Evolutionary conservation across 805 yeast species (phyloP).

Genomic region (Saccharomyces jurei): DNA sequence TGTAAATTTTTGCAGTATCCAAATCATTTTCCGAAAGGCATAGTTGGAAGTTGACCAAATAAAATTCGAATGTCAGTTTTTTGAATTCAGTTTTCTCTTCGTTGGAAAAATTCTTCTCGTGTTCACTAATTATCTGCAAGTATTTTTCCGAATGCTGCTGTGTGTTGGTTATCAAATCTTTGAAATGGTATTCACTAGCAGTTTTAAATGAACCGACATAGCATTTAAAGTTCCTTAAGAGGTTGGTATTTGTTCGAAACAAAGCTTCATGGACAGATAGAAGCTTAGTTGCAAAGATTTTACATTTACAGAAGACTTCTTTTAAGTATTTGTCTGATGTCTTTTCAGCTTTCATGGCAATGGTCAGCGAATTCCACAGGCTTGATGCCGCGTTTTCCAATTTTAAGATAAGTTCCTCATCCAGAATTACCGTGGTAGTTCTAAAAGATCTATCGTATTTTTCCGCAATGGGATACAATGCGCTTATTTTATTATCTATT

Average conservation of each 20-base stretch:
- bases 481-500: conserved; percentile 13
- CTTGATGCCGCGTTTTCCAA: conserved; percentile 29
- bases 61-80: conserved; percentile 24
- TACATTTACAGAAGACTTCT: conserved; percentile 12
- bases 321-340: conserved; percentile 1
- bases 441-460: conserved; percentile 26
- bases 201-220: conserved; percentile 24
- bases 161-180: conserved; percentile 11
- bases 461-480: conserved; percentile 29
- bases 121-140: conserved; percentile 18
- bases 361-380: conserved; percentile 33
- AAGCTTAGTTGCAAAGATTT: conserved; percentile 28
- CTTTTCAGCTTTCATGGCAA: conserved; percentile 21
- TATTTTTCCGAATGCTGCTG: conserved; percentile 28
- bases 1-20: conserved; percentile 31
- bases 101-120: conserved; percentile 5
- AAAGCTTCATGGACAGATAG: conserved; percentile 29
- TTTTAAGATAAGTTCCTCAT: conserved; percentile 13
- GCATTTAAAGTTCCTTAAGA: conserved; percentile 30
- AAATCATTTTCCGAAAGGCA: conserved; percentile 28
- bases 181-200: conserved; percentile 22
- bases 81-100: conserved; percentile 8
- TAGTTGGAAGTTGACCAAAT: conserved; percentile 28
- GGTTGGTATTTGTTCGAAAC: conserved; percentile 14
- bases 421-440: conserved; percentile 13